A percentile compares a stretch with the other conserved stretches of the same genome.
Evolutionary conservation across 78 protist genomes (phyloP).

Genomic region (Creolimax fragrantissima): DNA sequence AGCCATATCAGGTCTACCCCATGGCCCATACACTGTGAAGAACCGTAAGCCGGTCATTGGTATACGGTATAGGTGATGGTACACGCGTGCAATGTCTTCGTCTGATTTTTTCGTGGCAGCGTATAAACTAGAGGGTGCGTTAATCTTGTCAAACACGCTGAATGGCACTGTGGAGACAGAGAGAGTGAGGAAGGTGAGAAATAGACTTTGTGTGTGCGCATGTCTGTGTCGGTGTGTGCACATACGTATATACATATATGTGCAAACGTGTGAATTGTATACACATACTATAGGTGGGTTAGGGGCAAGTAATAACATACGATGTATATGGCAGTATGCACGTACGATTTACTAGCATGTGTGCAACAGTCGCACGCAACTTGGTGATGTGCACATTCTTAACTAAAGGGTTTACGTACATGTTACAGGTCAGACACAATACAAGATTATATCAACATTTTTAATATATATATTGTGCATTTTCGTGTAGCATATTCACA

Average conservation of each 20-base stretch:
- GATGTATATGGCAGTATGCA: no score
- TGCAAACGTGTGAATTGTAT: neutral
- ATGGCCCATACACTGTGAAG: constrained; percentile 68
- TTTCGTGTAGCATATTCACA: no score
- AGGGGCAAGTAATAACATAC: no score
- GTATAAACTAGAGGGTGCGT: constrained; percentile 27
- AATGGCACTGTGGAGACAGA: constrained; percentile 19
- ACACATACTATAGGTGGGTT: no score
- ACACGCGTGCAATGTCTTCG: constrained; percentile 35
- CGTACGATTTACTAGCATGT: no score
- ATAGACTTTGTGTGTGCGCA: neutral
- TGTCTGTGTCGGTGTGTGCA: neutral
- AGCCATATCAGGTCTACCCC: constrained; percentile 64
- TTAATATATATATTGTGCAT: no score
- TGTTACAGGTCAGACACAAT: no score
- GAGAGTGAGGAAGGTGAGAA: neutral
- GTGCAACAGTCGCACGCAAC: no score
- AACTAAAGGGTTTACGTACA: no score
- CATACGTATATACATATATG: neutral
- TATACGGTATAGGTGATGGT: constrained; percentile 24
- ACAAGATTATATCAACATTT: no score
- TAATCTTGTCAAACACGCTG: neutral
- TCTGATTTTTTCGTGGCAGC: constrained; percentile 44
- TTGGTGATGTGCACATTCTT: no score
- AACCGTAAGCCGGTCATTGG: constrained; percentile 5